Evolutionary conservation across 371 early-diverging fungal genomes (phyloP), one percentile per base, ranked within the genome.

Genomic region (Quaeritorhiza haematococci): DNA sequence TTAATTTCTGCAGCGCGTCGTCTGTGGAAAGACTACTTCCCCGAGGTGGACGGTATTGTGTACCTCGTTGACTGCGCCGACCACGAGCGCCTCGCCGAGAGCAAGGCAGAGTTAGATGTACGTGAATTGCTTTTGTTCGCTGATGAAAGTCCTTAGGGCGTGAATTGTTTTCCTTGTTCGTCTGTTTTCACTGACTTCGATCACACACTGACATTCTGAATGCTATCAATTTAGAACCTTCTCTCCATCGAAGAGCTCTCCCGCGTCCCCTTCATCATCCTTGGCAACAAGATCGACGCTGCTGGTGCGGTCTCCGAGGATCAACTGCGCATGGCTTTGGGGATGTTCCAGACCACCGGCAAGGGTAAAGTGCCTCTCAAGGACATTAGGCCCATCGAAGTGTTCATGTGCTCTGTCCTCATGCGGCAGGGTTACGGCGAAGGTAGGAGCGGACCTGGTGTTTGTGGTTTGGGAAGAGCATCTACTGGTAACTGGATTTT

Each of bases 261-360:
- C 57, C 87, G 75, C 52, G 90, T 92, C 42, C 98, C 98, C 29
- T 94, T 97, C 84, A 73, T 97, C 61, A 76, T 97, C 55, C 86
- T 97, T 53, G 98, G 98, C 61, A 97, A 97, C 84, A 97, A 97
- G 85, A 96, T 97, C 71, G 98, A 97, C 70, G 89, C 90, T 21
- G 85, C 85, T 17, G 89, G 90, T 61, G 98, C 98, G 35, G 91
- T 94, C 51, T 88, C 89, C 33, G 98, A 97, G 75, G 96, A 94
- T 59, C 84, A 84, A 56, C 86, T 97, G 54, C 80, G 96, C 73
- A 77, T 81, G 54, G 79, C 79, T 42, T 84, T 97, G 46, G 94
- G 95, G 33, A 79, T 97, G 63, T 86, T 82, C 83, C 93, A 94
- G 71, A 94, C 96, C 44, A 96, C 97, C 41, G 97, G 98, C 65